These are phyloP conservation scores for Fusarium verticillioides DNA, from an alignment of 2,329 filamentous ascomycete species.

Conservation along the genomic window DNA sequence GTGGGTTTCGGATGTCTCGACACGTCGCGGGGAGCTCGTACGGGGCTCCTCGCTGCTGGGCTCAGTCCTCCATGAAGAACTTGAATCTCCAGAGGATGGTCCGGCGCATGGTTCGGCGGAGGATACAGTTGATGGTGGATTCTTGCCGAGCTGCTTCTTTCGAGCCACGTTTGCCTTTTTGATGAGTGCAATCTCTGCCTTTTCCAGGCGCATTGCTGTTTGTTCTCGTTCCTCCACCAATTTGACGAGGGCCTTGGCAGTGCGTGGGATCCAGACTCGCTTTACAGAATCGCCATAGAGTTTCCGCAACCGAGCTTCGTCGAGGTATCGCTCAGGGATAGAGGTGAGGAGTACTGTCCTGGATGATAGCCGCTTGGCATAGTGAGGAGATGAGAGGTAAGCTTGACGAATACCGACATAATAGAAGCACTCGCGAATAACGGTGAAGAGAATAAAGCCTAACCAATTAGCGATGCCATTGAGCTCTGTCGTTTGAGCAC, in stretches of 20 bases:
- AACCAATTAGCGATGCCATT: slow-evolving; percentile 46
- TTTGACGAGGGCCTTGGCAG: slow-evolving; percentile 81
- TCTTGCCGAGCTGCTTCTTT: slow-evolving; percentile 59
- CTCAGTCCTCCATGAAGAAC: slow-evolving; percentile 21
- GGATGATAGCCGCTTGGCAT: slow-evolving; percentile 86
- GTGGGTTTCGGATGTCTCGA: slow-evolving; percentile 14
- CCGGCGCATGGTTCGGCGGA: slow-evolving; percentile 24
- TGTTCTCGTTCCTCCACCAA: slow-evolving; percentile 85
- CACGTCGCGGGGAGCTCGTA: background rate
- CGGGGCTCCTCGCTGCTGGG: slow-evolving; percentile 20
- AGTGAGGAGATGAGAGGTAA: slow-evolving; percentile 86
- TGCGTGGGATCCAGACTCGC: slow-evolving; percentile 84
- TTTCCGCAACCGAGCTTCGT: slow-evolving; percentile 78
- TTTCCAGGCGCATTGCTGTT: slow-evolving; percentile 83
- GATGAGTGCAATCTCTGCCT: slow-evolving; percentile 86
- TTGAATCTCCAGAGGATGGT: slow-evolving; percentile 19
- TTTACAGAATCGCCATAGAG: slow-evolving; percentile 87
- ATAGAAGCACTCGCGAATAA: slow-evolving; percentile 89
- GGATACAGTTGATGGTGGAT: slow-evolving; percentile 4
- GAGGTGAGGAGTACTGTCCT: slow-evolving; percentile 90
- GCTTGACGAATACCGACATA: slow-evolving; percentile 94
- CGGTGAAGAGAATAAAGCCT: slow-evolving; percentile 86
- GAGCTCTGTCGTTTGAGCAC: background rate
- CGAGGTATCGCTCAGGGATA: slow-evolving; percentile 81
- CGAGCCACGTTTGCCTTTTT: slow-evolving; percentile 79